Base-by-base conservation (phyloP, 257 asterid genomes). In the Solanum chiquidenum region DNA sequence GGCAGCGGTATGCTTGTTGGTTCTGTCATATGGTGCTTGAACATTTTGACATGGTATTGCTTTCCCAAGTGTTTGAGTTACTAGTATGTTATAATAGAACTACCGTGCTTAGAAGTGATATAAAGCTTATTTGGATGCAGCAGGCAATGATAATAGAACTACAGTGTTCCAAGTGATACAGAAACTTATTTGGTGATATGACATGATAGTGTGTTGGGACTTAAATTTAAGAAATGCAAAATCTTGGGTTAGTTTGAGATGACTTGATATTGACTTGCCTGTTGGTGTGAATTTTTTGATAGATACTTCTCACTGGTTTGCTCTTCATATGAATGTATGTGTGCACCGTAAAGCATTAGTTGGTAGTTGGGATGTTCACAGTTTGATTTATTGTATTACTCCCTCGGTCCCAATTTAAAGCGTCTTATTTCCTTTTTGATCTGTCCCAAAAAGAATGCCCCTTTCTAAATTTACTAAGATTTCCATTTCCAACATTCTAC, bases 1-100 rank as follows among this genome's bases (percentile, higher is more conserved):
- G 90, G 93, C 98, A 75, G 92, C 85, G 91, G 99, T 97, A 91
- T 91, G 92, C 87, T 38, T 90, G 79, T 86, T 84, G 33, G 44
- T 87, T 90, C 83, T 86, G 40, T 44, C 40, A 27, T 88, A 21
- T 40, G 88, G 52, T 31, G 55, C 52, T 33, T 25, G 31, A 29
- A 31, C 37, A 46, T 33, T 68, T 52, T 86, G 42, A 55, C 72
- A 9, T 64, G 64, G 25, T 84, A 46, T 9, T 86, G 66, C 44
- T 86, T 46, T 86, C 72, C 55, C 10, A 58, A n/a, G 75, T 21
- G 35, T 68, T 68, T 40, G 83, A 71, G 31, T 44, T 71, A 42
- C 58, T 72, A 11, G 68, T 40, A 66, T 62, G 64, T 3, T 12
- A 76, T 76, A 12, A 14, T 79, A 79, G 38, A 16, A 42, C 27